Evolutionary conservation across 306 rosid genomes (phyloP).

Genomic region (Citrullus amarus): DNA sequence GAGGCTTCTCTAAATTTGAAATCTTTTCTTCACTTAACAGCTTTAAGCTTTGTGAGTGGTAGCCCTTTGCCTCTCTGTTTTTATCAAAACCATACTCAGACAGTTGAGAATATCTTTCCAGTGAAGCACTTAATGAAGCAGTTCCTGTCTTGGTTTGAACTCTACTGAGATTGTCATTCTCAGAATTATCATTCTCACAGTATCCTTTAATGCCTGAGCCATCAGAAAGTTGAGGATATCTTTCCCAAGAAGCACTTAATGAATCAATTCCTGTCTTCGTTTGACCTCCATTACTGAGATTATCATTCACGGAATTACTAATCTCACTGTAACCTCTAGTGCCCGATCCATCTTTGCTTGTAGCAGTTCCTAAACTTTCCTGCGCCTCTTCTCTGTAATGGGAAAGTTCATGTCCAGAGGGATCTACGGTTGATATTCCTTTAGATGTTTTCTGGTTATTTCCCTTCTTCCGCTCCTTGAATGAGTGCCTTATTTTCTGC

Average conservation of each 20-base stretch:
- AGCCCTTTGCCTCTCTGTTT: slow-evolving; percentile 26
- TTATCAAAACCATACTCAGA: slow-evolving; percentile 37
- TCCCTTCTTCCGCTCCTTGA: slow-evolving; percentile 49
- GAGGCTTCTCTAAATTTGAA: slow-evolving; percentile 25
- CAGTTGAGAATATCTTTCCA: slow-evolving; percentile 55
- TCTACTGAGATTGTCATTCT: slow-evolving; percentile 9
- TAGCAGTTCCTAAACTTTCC: slow-evolving; percentile 17
- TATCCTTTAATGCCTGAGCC: slow-evolving; percentile 4
- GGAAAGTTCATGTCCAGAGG: slow-evolving; percentile 16
- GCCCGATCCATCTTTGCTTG: slow-evolving; percentile 19
- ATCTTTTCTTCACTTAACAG: slow-evolving; percentile 38
- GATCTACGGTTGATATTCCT: slow-evolving; percentile 1
- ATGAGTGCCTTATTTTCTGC: slow-evolving; percentile 55
- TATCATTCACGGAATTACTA: background rate
- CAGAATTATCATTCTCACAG: slow-evolving; percentile 13
- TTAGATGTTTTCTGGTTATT: slow-evolving; percentile 19
- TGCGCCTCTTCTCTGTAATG: slow-evolving; percentile 23
- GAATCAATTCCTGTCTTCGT: slow-evolving; percentile 45
- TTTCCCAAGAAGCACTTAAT: slow-evolving; percentile 46
- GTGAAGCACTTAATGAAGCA: slow-evolving; percentile 50
- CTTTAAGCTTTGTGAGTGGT: slow-evolving; percentile 46
- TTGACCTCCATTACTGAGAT: slow-evolving; percentile 10
- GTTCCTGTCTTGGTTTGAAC: slow-evolving; percentile 28
- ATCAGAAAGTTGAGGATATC: slow-evolving; percentile 53
- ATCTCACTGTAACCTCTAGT: slow-evolving; percentile 20